phyloP scores from a whole-genome alignment of 805 yeast species.

The Saccharomyces cerevisiae region DNA sequence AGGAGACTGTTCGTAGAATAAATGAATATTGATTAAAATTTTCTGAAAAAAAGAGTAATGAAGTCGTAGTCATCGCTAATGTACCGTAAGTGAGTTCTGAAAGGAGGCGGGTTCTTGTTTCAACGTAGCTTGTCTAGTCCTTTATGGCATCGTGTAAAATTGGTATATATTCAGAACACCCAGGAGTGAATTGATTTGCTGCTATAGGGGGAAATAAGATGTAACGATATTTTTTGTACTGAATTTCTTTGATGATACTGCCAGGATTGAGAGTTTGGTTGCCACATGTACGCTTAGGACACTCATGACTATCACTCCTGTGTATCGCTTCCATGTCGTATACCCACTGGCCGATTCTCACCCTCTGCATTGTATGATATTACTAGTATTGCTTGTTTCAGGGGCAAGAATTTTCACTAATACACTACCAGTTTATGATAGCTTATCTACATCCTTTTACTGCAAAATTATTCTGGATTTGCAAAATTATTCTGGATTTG shows the following conservation, averaged over 20 bases:
- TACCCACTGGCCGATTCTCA: not conserved
- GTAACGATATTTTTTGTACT: slow-evolving; percentile 2
- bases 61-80: not conserved
- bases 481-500: not conserved
- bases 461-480: not conserved
- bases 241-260: not conserved
- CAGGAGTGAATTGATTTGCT: slow-evolving; percentile 19
- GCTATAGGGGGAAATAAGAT: slow-evolving; percentile 20
- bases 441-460: not conserved
- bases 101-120: no score
- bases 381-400: not conserved
- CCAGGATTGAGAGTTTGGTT: not conserved
- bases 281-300: not conserved
- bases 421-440: not conserved
- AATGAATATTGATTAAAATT: not conserved
- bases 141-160: slow-evolving; percentile 20
- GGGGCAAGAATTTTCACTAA: not conserved
- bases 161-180: slow-evolving; percentile 22
- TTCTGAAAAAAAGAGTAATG: not conserved
- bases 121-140: not conserved
- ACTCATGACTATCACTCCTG: not conserved
- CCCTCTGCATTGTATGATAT: not conserved
- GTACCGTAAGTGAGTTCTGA: not conserved
- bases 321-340: not conserved
- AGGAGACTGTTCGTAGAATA: not conserved